Evolutionary conservation across 768 basidiomycete genomes (phyloP), one percentile per base, ranked within the genome.

Genomic region (Tricholoma terreum): DNA sequence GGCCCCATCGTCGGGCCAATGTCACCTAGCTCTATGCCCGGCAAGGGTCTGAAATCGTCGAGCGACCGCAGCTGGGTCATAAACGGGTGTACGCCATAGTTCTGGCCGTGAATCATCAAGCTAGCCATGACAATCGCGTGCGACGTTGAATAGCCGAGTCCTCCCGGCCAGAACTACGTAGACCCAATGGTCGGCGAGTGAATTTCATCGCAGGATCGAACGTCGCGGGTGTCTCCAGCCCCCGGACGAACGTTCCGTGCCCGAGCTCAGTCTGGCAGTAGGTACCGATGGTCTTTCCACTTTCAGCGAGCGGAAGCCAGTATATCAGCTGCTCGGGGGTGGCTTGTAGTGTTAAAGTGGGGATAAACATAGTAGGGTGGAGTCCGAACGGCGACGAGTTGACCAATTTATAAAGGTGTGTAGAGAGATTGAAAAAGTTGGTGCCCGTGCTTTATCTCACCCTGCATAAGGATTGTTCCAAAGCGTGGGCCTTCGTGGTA

Each of bases 221-320:
- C 10, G 61, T 67, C 34, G 69, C 68, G 4, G 66, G 65, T 12
- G 69, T 69, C 50, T 69, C 65, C 10, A 70, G 54, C 12, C 63
- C 64, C 5, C 68, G 61, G n/a, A 70, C 30, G 35, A 64, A 66
- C 3, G 66, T 68, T 9, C 69, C 67, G 50, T 70, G 68, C 7
- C 66, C 68, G 10, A 71, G 61, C 45, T 71, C 68, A 5, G 68
- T 69, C 53, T 65, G 68, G 31, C 62, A 65, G 33, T 69, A 69
- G 6, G 65, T 55, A 9, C 68, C 67, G 17, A 69, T 55, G 24
- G 68, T 67, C 27, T 54, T 61, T 5, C 64, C 61, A 0, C 61
- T 62, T 48, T 64, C 60, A 1, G 63, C 65, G 2, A 63, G 57
- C 3, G 68, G 68, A 21, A 65, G 53, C 68, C 65, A 69, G 19